Percentiles rank a stretch among this genome's conserved stretches.
phyloP scores from a whole-genome alignment of 78 protist genomes.

The Protostelium mycophagum region DNA sequence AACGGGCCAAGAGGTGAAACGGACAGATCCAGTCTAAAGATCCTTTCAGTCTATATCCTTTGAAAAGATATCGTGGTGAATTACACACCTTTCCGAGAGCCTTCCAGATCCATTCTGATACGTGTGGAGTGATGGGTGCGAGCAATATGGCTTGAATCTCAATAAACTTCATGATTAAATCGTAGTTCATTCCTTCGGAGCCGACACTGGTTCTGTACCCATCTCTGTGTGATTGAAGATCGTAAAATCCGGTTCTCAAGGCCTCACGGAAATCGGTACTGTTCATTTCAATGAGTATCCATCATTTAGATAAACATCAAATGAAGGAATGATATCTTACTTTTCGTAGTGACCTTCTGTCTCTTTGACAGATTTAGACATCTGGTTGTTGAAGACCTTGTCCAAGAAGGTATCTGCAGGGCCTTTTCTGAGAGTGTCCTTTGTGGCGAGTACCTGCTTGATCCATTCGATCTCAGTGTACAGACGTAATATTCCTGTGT shows the following conservation, averaged over 20 bases:
- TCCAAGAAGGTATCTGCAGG: conserved; percentile 57
- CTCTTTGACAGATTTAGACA: conserved; percentile 35
- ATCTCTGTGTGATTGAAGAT: conserved; percentile 77
- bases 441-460: conserved; percentile 22
- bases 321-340: conserved; percentile 7
- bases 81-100: conserved; percentile 66
- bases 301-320: not conserved
- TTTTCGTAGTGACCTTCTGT: conserved; percentile 57
- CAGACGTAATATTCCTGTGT: conserved; percentile 80
- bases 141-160: conserved; percentile 77
- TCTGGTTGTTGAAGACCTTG: conserved; percentile 61
- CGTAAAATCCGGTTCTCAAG: conserved; percentile 74
- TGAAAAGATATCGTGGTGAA: too few species aligned
- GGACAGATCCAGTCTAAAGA: conserved; percentile 26
- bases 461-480: conserved; percentile 83
- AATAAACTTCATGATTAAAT: conserved; percentile 70
- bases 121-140: conserved; percentile 96
- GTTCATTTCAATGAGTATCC: too few species aligned
- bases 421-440: conserved; percentile 11
- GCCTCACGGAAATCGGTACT: conserved; percentile 87
- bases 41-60: not conserved
- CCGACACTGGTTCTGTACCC: conserved; percentile 58
- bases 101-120: conserved; percentile 83
- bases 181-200: conserved; percentile 42
- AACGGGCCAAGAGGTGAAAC: conserved; percentile 42